Evolutionary conservation across 176 grass and related monocot species (phyloP), one percentile per base, ranked within the genome.

Genomic region (Sorghum bicolor): DNA sequence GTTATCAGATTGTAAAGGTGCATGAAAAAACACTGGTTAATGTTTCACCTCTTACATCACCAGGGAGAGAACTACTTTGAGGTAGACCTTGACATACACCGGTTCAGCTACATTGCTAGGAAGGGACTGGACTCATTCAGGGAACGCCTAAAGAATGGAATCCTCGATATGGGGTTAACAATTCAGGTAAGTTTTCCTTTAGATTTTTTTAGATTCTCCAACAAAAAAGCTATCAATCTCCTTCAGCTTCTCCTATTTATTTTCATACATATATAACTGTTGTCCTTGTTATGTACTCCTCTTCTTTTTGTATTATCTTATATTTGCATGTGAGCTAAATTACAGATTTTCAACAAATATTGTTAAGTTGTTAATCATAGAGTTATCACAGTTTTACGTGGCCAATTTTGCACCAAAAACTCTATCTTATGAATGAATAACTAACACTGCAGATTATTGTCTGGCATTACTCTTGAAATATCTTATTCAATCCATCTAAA

Each of bases 31-130:
- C 31, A 29, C 5, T 50, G 17, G 41, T 60, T 77, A 86, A 50
- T 43, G 11, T 72, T 47, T 57, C 17, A 72, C 55, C 6, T 19
- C 20, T 28, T 91, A 71, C 81, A 41, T 55, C 64, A 75, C n/a
- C 84, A 98, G 96, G 96, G 93, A 78, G 67, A 92, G 17, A 86
- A 96, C 71, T 96, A 98, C 85, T 94, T 98, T 85, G 96, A 98
- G 89, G 77, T 98, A 74, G 96, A 98, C 73, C 90, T 98, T 47
- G 96, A 98, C 47, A 91, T 98, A 80, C 96, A 98, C 64, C 96
- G 96, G n/a, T 98, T 98, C 83, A 95, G 96, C 83, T 98, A 92
- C 77, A 95, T 98, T 11, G 92, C 96, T 30, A 94, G 96, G 72
- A 95, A 93, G 70, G 96, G 96, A 30, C 78, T 98, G n/a, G 96